These are phyloP conservation scores for Verticillium zaregamsianum DNA, from an alignment of 2,329 filamentous ascomycete species.

Conservation along the genomic window DNA sequence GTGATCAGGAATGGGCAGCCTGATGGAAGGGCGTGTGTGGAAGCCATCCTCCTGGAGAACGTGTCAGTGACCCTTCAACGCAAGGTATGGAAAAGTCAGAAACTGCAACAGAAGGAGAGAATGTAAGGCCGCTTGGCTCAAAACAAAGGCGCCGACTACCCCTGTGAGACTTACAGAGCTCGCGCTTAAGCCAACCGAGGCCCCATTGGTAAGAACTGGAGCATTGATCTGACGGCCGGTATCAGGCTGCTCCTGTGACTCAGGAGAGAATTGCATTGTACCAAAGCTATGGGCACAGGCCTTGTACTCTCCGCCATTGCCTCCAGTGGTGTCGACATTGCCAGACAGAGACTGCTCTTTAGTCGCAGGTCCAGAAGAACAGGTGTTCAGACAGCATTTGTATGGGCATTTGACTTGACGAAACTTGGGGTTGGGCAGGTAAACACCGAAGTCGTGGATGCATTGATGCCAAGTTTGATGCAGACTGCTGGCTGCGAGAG, in stretches of 20 bases:
- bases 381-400: no score
- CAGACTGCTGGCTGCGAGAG: no score
- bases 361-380: no score
- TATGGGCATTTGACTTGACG: no score
- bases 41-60: conserved; percentile 77
- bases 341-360: no score
- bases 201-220: neutral
- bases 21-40: conserved; percentile 77
- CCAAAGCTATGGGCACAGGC: no score
- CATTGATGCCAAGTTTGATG: no score
- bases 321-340: no score
- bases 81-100: neutral
- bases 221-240: neutral
- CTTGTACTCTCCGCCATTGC: no score
- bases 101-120: neutral
- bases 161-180: neutral
- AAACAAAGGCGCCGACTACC: neutral
- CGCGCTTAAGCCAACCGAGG: neutral
- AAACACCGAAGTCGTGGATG: no score
- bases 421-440: no score
- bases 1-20: conserved; percentile 80
- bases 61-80: neutral
- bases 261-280: no score
- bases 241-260: neutral
- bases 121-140: conserved; percentile 5